Conservation (phyloP, 805 yeast genomes). For the Yarrowia yakushimensis region DNA sequence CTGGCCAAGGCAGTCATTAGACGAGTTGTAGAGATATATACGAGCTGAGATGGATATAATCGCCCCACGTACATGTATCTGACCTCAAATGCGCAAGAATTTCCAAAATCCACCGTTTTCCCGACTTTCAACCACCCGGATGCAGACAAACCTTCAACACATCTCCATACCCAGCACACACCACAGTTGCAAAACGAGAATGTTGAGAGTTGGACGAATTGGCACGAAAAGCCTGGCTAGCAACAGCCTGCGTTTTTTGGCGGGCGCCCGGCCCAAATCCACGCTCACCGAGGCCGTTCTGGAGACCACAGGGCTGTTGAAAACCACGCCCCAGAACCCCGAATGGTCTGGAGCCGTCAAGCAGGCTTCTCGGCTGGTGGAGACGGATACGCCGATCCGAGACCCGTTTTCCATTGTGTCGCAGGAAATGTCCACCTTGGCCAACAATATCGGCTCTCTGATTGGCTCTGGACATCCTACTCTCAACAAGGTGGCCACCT, state of each 20-base stretch:
- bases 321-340: slow-evolving; percentile 21
- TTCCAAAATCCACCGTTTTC: too few species aligned
- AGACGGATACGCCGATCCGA: slow-evolving; percentile 43
- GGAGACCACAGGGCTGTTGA: slow-evolving; percentile 25
- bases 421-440: slow-evolving; percentile 86
- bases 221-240: background rate
- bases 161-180: background rate
- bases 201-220: slow-evolving; percentile 16
- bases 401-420: slow-evolving; percentile 92
- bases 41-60: too few species aligned
- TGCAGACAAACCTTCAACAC: background rate
- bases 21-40: too few species aligned
- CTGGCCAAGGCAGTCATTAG: too few species aligned
- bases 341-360: slow-evolving; percentile 33
- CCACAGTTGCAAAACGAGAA: background rate
- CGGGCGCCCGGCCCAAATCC: slow-evolving; percentile 24
- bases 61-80: too few species aligned
- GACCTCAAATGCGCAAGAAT: too few species aligned
- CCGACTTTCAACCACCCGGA: background rate
- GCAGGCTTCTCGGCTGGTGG: slow-evolving; percentile 36
- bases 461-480: slow-evolving; percentile 95
- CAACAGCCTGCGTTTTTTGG: background rate
- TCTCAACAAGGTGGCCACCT: slow-evolving; percentile 84
- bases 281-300: slow-evolving; percentile 30
- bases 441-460: slow-evolving; percentile 77